Evolutionary conservation across 768 basidiomycete genomes (phyloP).

Genomic region (Lentinula detonsa): DNA sequence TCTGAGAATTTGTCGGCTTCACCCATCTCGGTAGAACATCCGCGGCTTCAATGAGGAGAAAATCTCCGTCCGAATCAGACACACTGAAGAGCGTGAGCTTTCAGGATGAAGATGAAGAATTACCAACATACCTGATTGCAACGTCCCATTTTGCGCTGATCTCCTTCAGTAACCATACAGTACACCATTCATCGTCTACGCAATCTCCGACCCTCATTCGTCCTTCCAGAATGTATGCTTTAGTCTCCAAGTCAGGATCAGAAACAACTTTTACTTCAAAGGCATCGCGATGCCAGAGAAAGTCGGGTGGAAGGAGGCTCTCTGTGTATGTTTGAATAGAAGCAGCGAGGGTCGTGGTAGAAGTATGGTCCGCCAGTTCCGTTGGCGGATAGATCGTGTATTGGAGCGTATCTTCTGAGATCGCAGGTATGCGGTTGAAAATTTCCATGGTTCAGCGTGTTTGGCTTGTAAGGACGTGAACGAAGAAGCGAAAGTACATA

Average conservation of each 20-base stretch:
- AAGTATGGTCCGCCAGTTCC: conserved; percentile 48
- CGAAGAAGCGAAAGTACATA: too few relatives aligned
- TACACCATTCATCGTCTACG: conserved; percentile 97
- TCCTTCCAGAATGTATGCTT: conserved; percentile 68
- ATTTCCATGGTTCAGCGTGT: conserved; percentile 44
- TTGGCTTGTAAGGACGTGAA: too few relatives aligned
- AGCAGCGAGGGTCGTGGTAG: conserved; percentile 60
- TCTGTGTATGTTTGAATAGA: conserved; percentile 57
- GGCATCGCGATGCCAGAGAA: conserved; percentile 81
- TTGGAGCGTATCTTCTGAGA: conserved; percentile 82
- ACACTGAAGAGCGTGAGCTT: conserved; percentile 32
- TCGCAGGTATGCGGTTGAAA: conserved; percentile 69
- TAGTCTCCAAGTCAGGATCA: conserved; percentile 32
- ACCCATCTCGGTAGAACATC: conserved; percentile 87
- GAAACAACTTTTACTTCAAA: conserved; percentile 70
- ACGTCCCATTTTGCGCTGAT: conserved; percentile 77
- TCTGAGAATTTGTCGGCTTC: conserved; percentile 83
- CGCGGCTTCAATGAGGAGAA: conserved; percentile 94
- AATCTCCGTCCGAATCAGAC: conserved; percentile 92
- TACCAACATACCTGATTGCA: conserved; percentile 57
- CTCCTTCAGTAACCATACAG: conserved; percentile 82
- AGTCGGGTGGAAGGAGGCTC: conserved; percentile 41
- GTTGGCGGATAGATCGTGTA: conserved; percentile 65
- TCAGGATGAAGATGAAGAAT: neutral
- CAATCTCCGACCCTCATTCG: conserved; percentile 90